phyloP scores from a whole-genome alignment of 2,329 filamentous ascomycete genomes.

The Conoideocrella luteorostrata region DNA sequence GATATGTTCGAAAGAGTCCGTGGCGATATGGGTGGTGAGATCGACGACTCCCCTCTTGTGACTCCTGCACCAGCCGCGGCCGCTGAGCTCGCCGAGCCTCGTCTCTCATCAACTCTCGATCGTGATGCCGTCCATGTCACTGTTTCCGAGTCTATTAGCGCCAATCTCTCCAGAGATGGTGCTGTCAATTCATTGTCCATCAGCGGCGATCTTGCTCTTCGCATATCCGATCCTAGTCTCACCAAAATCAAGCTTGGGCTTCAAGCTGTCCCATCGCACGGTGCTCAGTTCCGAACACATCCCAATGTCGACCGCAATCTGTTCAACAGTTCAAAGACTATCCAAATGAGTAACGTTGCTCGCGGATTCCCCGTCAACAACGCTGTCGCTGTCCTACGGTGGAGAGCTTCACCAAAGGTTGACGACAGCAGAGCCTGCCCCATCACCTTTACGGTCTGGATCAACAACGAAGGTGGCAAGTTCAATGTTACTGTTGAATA shows the following conservation, averaged over 20 bases:
- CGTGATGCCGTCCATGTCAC: constrained; percentile 83
- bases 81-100: constrained; percentile 48
- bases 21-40: constrained; percentile 81
- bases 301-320: constrained; percentile 89
- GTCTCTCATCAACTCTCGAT: constrained; percentile 61
- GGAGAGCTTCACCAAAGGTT: constrained; percentile 76
- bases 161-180: constrained; percentile 83
- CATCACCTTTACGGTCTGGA: constrained; percentile 96
- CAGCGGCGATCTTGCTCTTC: constrained; percentile 86
- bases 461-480: constrained; percentile 78
- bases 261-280: constrained; percentile 67
- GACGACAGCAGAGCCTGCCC: constrained; percentile 78
- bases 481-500: constrained; percentile 94
- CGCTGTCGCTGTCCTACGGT: constrained; percentile 84
- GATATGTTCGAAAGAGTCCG: constrained; percentile 96
- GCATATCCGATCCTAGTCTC: constrained; percentile 79
- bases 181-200: constrained; percentile 79
- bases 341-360: constrained; percentile 82
- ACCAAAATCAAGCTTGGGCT: constrained; percentile 88
- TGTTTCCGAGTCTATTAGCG: constrained; percentile 83
- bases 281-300: constrained; percentile 89
- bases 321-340: constrained; percentile 75
- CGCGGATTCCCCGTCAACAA: constrained; percentile 95
- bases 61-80: constrained; percentile 44
- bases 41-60: constrained; percentile 70